phyloP scores from a whole-genome alignment of 2,329 filamentous ascomycete species.

The Fusarium irregulare region DNA sequence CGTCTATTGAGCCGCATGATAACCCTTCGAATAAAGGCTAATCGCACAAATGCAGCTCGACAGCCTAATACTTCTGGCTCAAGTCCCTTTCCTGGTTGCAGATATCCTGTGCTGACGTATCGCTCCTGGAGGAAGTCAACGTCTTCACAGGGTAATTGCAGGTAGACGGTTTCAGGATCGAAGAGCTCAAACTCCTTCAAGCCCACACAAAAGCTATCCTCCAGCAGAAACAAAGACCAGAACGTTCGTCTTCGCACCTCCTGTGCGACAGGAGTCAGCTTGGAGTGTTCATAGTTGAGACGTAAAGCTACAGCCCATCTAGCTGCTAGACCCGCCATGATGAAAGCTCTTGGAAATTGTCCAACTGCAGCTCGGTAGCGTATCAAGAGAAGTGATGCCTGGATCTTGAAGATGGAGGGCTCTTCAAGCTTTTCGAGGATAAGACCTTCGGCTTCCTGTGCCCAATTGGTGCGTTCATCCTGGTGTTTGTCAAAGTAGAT shows the following conservation, averaged over 20 bases:
- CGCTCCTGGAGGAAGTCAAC: conserved; percentile 39
- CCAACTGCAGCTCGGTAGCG: conserved; percentile 44
- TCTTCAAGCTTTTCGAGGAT: conserved; percentile 43
- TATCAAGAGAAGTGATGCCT: conserved; percentile 43
- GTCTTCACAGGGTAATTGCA: conserved; percentile 44
- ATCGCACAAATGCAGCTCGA: conserved; percentile 42
- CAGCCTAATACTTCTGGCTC: conserved; percentile 41
- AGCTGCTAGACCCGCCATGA: conserved; percentile 44
- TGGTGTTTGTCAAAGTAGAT: conserved; percentile 40
- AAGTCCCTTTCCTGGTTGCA: conserved; percentile 43
- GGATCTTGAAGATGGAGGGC: conserved; percentile 46
- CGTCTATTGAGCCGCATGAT: conserved; percentile 43
- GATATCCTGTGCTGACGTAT: conserved; percentile 39
- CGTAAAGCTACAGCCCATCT: conserved; percentile 45
- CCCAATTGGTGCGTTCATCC: conserved; percentile 33
- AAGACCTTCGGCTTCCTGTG: conserved; percentile 41
- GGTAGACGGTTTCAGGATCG: conserved; percentile 41
- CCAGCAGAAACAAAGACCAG: conserved; percentile 44
- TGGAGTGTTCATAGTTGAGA: conserved; percentile 46
- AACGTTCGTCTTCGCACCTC: conserved; percentile 44
- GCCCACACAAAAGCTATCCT: conserved; percentile 46
- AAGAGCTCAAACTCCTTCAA: conserved; percentile 46
- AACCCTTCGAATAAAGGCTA: conserved; percentile 39
- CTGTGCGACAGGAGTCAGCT: conserved; percentile 38
- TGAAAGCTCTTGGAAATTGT: conserved; percentile 44